These are phyloP conservation scores for Albifimbria verrucaria DNA, from an alignment of 2,329 filamentous ascomycete genomes.

Conservation along the genomic window DNA sequence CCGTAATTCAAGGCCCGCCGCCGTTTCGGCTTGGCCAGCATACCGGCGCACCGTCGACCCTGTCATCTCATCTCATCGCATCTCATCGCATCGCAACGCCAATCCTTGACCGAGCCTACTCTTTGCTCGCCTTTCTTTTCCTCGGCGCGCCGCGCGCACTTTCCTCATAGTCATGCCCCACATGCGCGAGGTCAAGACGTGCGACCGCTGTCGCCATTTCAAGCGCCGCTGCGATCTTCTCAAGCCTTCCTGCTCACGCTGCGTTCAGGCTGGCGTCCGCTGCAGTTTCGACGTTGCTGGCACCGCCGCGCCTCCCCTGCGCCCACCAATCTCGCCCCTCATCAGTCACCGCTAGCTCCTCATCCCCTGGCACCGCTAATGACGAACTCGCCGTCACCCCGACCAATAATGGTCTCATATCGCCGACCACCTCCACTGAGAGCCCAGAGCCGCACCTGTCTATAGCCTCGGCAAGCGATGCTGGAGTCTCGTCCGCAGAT, in stretches of 20 bases:
- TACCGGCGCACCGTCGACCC: no score
- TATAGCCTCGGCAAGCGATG: no score
- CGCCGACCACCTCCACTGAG: constrained; percentile 23
- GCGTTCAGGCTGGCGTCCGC: constrained; percentile 26
- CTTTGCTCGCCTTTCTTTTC: no score
- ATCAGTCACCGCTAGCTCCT: constrained; percentile 9
- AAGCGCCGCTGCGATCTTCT: constrained; percentile 32
- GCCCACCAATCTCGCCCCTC: constrained; percentile 8
- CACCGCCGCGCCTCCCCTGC: constrained; percentile 9
- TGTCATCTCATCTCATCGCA: not conserved
- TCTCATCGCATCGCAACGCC: not conserved
- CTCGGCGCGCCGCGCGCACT: not conserved
- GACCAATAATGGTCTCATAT: constrained; percentile 22
- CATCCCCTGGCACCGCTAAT: constrained; percentile 10
- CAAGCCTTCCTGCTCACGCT: constrained; percentile 31
- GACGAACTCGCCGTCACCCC: constrained; percentile 10
- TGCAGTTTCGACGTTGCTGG: constrained; percentile 27
- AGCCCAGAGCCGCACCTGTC: constrained; percentile 19
- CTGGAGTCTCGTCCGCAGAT: constrained; percentile 7
- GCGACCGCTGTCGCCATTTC: constrained; percentile 32
- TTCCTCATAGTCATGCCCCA: constrained; percentile 19
- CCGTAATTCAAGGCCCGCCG: no score
- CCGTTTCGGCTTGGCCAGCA: no score
- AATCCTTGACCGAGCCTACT: no score
- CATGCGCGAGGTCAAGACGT: constrained; percentile 32